A percentile compares a stretch with the other conserved stretches of the same genome.
These are phyloP conservation scores for Emericellopsis atlantica DNA, from an alignment of 2,329 filamentous ascomycete genomes.

Conservation along the genomic window DNA sequence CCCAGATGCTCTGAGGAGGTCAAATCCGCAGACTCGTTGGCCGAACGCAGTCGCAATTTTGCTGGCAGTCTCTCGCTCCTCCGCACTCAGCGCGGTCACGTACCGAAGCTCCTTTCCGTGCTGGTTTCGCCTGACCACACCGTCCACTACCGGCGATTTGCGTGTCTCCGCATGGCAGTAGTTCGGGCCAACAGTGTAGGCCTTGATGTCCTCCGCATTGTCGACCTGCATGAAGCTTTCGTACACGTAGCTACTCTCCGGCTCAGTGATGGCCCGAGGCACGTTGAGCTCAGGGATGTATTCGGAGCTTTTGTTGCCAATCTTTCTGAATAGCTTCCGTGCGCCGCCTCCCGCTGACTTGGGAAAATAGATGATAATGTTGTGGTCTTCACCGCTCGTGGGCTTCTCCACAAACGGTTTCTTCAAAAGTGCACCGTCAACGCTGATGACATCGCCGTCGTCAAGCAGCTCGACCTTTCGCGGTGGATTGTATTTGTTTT, in stretches of 20 bases:
- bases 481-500: constrained; percentile 50
- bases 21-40: constrained; percentile 91
- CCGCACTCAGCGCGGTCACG: constrained; percentile 68
- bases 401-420: constrained; percentile 99
- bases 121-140: constrained; percentile 87
- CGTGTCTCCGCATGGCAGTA: constrained; percentile 96
- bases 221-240: constrained; percentile 95
- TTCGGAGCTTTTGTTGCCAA: constrained; percentile 98
- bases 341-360: constrained; percentile 78
- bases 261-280: constrained; percentile 73
- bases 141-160: constrained; percentile 95
- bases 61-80: constrained; percentile 76
- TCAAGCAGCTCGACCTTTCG: constrained; percentile 75
- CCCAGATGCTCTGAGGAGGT: constrained; percentile 74
- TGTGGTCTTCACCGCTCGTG: constrained; percentile 96
- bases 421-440: constrained; percentile 68
- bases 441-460: constrained; percentile 74
- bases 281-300: constrained; percentile 65
- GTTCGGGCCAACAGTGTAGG: constrained; percentile 84
- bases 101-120: constrained; percentile 96
- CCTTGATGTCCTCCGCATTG: constrained; percentile 96
- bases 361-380: constrained; percentile 96
- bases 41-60: constrained; percentile 88
- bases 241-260: constrained; percentile 79
- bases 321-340: constrained; percentile 85